Conservation (phyloP, 2,329 filamentous ascomycete genomes). For the Blumeriella jaapii region DNA sequence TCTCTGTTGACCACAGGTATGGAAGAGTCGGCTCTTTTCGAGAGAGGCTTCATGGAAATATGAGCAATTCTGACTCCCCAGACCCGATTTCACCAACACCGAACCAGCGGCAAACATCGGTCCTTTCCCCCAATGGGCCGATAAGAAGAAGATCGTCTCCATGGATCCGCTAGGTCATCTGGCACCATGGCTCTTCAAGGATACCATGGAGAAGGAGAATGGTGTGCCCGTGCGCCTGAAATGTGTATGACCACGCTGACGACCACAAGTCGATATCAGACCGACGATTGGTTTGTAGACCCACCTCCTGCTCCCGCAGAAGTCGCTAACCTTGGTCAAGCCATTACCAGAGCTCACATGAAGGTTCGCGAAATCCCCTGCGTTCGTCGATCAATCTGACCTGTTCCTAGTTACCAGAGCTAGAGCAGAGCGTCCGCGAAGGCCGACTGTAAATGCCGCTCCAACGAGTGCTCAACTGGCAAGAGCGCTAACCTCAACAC, state of each 20-base stretch:
- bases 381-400: conserved; percentile 7
- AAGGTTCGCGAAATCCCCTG: conserved; percentile 18
- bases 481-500: conserved; percentile 10
- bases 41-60: neutral
- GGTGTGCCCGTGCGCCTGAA: conserved; percentile 28
- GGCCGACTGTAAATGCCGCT: conserved; percentile 62
- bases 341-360: conserved; percentile 29
- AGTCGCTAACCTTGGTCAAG: conserved; percentile 16
- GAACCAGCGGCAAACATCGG: conserved; percentile 86
- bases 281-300: conserved; percentile 26
- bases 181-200: conserved; percentile 70
- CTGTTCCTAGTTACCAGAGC: conserved; percentile 59
- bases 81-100: conserved; percentile 69
- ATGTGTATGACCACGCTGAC: conserved; percentile 11
- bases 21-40: conserved; percentile 6
- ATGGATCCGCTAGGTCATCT: conserved; percentile 95
- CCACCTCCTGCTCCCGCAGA: neutral
- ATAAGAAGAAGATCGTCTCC: conserved; percentile 87
- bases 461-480: too few relatives aligned
- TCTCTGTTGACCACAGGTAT: conserved; percentile 66
- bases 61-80: conserved; percentile 4
- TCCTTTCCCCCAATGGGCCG: conserved; percentile 80
- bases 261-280: conserved; percentile 26
- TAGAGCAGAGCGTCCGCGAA: conserved; percentile 74
- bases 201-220: conserved; percentile 65